A percentile compares a stretch with the other conserved stretches of the same genome.
Conservation (phyloP, 2,329 filamentous ascomycete species). For the Clonostachys rosea region DNA sequence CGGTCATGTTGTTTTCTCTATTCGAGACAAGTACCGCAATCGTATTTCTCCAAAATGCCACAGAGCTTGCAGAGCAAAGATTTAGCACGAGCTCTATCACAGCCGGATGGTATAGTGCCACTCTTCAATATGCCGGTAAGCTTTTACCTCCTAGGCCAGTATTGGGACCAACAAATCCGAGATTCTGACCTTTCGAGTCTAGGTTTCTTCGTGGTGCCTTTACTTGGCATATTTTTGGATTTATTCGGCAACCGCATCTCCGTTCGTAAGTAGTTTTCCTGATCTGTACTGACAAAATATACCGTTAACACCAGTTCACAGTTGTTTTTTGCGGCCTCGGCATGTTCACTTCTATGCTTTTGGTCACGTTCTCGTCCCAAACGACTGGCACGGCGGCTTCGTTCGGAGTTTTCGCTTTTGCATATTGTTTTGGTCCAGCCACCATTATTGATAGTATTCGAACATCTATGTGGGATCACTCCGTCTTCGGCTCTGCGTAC, state of each 20-base stretch:
- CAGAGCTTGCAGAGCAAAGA: conserved; percentile 49
- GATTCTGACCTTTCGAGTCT: too few species aligned
- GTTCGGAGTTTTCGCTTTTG: conserved; percentile 47
- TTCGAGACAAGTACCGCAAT: conserved; percentile 46
- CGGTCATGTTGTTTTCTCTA: conserved; percentile 37
- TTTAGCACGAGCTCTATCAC: conserved; percentile 41
- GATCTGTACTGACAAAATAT: neutral
- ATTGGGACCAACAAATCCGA: too few species aligned
- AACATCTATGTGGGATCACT: conserved; percentile 44
- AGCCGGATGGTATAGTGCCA: conserved; percentile 47
- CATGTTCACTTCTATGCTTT: conserved; percentile 39
- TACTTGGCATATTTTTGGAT: conserved; percentile 45
- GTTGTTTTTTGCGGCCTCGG: conserved; percentile 38
- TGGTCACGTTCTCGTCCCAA: conserved; percentile 39
- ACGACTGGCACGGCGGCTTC: conserved; percentile 42
- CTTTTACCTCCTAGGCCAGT: too few species aligned
- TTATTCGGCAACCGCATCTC: conserved; percentile 41
- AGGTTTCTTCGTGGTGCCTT: conserved; percentile 46
- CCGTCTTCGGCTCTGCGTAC: conserved; percentile 47
- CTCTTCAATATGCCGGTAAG: conserved; percentile 34
- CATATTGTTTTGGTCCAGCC: conserved; percentile 39
- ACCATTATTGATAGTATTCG: conserved; percentile 48
- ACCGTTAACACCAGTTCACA: neutral
- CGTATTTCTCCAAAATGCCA: conserved; percentile 48
- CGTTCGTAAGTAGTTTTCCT: neutral